These are phyloP conservation scores for Trichodelitschia bisporula DNA, from an alignment of 495 filamentous ascomycete species.

Conservation along the genomic window DNA sequence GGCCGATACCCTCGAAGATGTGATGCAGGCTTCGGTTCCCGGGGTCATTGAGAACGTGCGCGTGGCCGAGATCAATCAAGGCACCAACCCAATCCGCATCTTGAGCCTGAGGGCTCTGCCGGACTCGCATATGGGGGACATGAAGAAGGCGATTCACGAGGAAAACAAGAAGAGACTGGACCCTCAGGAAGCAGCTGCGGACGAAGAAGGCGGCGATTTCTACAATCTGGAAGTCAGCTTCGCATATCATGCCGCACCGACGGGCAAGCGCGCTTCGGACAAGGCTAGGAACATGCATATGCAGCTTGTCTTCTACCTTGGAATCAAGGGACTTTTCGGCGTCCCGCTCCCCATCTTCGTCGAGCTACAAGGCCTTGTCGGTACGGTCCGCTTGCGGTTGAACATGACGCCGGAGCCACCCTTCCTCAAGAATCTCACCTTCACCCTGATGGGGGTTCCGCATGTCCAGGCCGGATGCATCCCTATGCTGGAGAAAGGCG, in stretches of 20 bases:
- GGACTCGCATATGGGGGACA: slow-evolving; percentile 48
- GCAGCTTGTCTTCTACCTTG: slow-evolving; percentile 80
- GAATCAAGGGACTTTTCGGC: slow-evolving; percentile 64
- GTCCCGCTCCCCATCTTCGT: slow-evolving; percentile 76
- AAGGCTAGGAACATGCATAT: slow-evolving; percentile 89
- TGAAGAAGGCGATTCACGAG: slow-evolving; percentile 56
- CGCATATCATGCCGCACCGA: slow-evolving; percentile 73
- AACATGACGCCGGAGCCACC: slow-evolving; percentile 74
- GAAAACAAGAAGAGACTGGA: slow-evolving; percentile 62
- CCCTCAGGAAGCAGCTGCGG: slow-evolving; percentile 64
- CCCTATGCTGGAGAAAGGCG: slow-evolving; percentile 66
- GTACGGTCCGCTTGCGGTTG: slow-evolving; percentile 58
- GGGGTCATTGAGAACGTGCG: slow-evolving; percentile 79
- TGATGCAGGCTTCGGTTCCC: slow-evolving; percentile 89
- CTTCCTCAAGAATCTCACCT: slow-evolving; percentile 75
- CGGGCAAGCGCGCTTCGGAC: slow-evolving; percentile 36
- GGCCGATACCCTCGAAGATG: slow-evolving; percentile 58
- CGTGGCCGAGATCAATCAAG: slow-evolving; percentile 89
- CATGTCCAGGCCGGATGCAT: slow-evolving; percentile 79
- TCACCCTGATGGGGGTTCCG: slow-evolving; percentile 79
- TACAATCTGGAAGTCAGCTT: slow-evolving; percentile 90
- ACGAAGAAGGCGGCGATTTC: slow-evolving; percentile 77
- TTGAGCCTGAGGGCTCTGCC: slow-evolving; percentile 76
- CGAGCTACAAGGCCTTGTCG: slow-evolving; percentile 64
- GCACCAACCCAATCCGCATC: slow-evolving; percentile 69